Evolutionary conservation across 371 early-diverging fungal species (phyloP).

Genomic region (Lichtheimia ramosa): DNA sequence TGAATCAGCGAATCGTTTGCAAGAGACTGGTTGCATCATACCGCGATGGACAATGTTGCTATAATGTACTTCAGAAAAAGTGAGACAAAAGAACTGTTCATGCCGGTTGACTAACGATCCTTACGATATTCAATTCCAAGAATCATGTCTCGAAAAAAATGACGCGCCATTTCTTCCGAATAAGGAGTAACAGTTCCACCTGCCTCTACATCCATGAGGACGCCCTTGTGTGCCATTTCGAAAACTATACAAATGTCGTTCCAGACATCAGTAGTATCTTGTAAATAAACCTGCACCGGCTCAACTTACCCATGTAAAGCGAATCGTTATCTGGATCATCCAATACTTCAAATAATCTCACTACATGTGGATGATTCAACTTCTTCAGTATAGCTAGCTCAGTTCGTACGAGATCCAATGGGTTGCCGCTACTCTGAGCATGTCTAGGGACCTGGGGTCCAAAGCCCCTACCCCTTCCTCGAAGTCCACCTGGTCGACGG

Average conservation of each 20-base stretch:
- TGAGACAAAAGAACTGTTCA: slow-evolving; percentile 16
- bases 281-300: too few relatives aligned
- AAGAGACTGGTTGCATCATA: slow-evolving; percentile 7
- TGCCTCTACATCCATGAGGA: slow-evolving; percentile 69
- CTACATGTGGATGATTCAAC: slow-evolving; percentile 85
- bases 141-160: slow-evolving; percentile 83
- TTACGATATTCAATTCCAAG: slow-evolving; percentile 94
- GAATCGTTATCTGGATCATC: slow-evolving; percentile 85
- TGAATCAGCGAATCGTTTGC: not conserved
- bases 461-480: not conserved
- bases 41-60: slow-evolving; percentile 85
- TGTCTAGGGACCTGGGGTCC: not conserved
- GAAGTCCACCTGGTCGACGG: slow-evolving; percentile 27
- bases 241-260: slow-evolving; percentile 60
- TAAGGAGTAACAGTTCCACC: slow-evolving; percentile 55
- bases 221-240: slow-evolving; percentile 82
- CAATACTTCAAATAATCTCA: slow-evolving; percentile 89
- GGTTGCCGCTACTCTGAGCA: slow-evolving; percentile 35
- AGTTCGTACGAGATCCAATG: slow-evolving; percentile 82
- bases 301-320: slow-evolving; percentile 69
- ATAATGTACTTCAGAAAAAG: slow-evolving; percentile 75
- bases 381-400: slow-evolving; percentile 96
- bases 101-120: slow-evolving; percentile 9
- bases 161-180: slow-evolving; percentile 51
- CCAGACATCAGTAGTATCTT: not conserved